Base-by-base conservation (phyloP, 2,329 filamentous ascomycete species). In the Proliferodiscus dingleyae region DNA sequence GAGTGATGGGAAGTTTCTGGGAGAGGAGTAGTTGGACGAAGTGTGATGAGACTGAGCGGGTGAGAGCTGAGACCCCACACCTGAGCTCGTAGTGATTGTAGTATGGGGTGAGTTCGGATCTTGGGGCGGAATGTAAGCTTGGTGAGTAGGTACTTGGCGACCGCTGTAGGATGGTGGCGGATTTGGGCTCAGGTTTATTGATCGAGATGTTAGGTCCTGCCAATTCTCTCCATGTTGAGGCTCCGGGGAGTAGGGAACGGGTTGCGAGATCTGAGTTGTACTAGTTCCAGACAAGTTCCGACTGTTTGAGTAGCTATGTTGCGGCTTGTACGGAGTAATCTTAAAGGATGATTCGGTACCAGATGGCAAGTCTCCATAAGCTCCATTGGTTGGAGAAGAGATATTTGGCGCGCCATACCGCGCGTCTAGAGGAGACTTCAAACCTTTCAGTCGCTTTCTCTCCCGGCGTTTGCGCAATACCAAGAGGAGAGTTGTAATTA, bases 321-420 rank as follows among this genome's bases (percentile, higher is more conserved):
- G n/a, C n/a, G n/a, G n/a, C n/a, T n/a, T n/a, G n/a, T n/a, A n/a
- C n/a, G n/a, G n/a, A n/a, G n/a, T n/a, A n/a, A n/a, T n/a, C n/a
- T n/a, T n/a, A n/a, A n/a, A n/a, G n/a, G n/a, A n/a, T n/a, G n/a
- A n/a, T n/a, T n/a, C n/a, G n/a, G 37, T 46, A 43, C 16, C 49
- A 49, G 33, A 32, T 36, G 48, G 49, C 3, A 50, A 47, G 22
- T 49, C 50, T 7, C 45, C 47, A 41, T 54, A 59, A 9, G 50
- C 53, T 23, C 56, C 56, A 10, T 46, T 30, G 15, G 43, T 52
- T 16, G 59, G 58, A 8, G 56, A 46, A 3, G 58, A 54, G 13
- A 61, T 62, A 15, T 57, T 55, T 13, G 32, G 26, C 15, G 58
- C 53, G 5, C 60, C 60, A 36, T 54, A 60, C n/a, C 58, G 52